Base-by-base conservation (phyloP, 495 filamentous ascomycete species). In the Symbiotaphrina buchneri region DNA sequence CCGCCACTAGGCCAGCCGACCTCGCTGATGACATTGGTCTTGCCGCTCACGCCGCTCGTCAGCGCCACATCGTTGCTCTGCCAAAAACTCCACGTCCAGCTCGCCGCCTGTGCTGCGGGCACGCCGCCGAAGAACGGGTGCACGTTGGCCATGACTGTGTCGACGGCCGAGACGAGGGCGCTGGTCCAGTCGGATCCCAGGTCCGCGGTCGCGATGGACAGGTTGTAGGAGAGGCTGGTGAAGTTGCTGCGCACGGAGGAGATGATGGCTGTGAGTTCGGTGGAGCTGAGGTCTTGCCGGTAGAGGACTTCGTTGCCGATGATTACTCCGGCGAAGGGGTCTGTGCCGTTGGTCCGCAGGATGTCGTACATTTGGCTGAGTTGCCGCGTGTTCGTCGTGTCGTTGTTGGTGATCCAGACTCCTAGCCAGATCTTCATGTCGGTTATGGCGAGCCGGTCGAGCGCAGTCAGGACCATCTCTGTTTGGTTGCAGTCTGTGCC, bases 401-500 rank as follows among this genome's bases (percentile, higher is more conserved):
- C 51, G 55, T 97, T 93, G 24, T 55, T 59, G 45, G 82, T 82
- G 35, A 85, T 71, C 83, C 84, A 97, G 13, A 95, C 85, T 10
- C 87, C 87, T 13, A 94, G 60, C 87, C 87, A 94, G 39, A 97
- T 59, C 41, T 87, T 92, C 57, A 93, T 72, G 40, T 73, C 64
- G 14, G 68, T 65, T 31, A 92, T 49, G 21, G 65, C 63, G 20
- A 95, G 61, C 30, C 61, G 63, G 31, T 73, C 58, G 44, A 97
- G 71, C 4, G 83, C 68, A 42, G 85, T 71, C 24, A 95, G 61
- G 1, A 87, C 74, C 79, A 95, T 82, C 46, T 92, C 70, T 0
- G 87, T 94, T 50, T 94, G 85, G 47, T 95, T 94, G 62, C 87
- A 97, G 52, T 97, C 87, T 10, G 80, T 94, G 16, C 87, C 87